phyloP scores from a whole-genome alignment of 306 rosid genomes.

The Boehmeria nivea region DNA sequence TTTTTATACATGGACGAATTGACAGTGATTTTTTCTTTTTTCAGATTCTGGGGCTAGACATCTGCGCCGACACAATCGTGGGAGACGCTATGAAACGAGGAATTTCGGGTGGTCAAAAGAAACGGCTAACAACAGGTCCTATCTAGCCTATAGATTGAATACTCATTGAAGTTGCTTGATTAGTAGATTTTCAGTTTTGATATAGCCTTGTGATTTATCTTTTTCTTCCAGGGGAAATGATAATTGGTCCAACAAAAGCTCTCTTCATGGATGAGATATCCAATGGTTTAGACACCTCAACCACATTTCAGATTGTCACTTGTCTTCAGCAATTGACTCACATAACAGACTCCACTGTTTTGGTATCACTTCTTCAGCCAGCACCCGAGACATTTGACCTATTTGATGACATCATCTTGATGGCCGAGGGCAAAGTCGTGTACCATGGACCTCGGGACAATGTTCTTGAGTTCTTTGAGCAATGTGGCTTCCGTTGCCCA shows the following conservation, averaged over 20 bases:
- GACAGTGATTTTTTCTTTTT: constrained; percentile 9
- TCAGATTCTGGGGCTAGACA: constrained; percentile 47
- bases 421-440: constrained; percentile 35
- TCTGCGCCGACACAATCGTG: constrained; percentile 35
- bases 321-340: constrained; percentile 38
- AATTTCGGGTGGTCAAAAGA: constrained; percentile 43
- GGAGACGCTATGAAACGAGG: constrained; percentile 49
- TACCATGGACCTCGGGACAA: constrained; percentile 46
- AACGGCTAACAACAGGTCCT: constrained; percentile 41
- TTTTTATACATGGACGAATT: constrained; percentile 38
- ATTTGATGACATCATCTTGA: constrained; percentile 43
- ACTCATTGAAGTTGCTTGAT: too few species aligned
- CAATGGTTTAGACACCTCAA: constrained; percentile 44
- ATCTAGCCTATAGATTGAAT: too few species aligned
- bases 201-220: neutral
- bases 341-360: constrained; percentile 27
- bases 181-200: too few species aligned
- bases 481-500: constrained; percentile 46
- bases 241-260: constrained; percentile 37
- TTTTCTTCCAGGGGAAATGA: constrained; percentile 28
- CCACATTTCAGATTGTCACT: constrained; percentile 31
- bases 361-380: constrained; percentile 53
- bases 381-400: constrained; percentile 46
- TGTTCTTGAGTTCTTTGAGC: constrained; percentile 35
- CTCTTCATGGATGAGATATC: constrained; percentile 47